Percentiles rank a stretch among this genome's conserved stretches.
phyloP scores from a whole-genome alignment of 805 yeast genomes.

The Candida xyloterini region DNA sequence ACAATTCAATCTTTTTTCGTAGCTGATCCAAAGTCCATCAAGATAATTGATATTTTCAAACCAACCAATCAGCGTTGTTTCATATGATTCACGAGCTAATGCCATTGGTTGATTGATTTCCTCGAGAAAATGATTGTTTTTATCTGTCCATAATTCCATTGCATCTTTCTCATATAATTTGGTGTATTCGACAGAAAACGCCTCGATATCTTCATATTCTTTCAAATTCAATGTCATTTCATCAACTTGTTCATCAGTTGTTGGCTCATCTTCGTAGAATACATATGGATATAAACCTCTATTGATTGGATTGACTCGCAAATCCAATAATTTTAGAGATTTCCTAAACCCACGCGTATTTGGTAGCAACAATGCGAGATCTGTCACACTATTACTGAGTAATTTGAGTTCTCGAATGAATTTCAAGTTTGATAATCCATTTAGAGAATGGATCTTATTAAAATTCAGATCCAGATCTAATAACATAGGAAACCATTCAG shows the following conservation, averaged over 20 bases:
- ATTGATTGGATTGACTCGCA: constrained; percentile 49
- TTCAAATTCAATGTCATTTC: constrained; percentile 40
- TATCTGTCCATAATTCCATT: constrained; percentile 39
- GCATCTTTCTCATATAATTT: constrained; percentile 35
- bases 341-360: constrained; percentile 31
- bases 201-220: constrained; percentile 50
- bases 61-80: constrained; percentile 26
- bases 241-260: constrained; percentile 21
- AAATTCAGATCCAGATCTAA: constrained; percentile 49
- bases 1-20: constrained; percentile 8
- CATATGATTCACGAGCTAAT: constrained; percentile 13
- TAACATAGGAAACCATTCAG: constrained; percentile 43
- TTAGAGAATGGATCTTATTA: constrained; percentile 39
- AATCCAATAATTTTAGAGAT: constrained; percentile 40
- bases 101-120: constrained; percentile 2
- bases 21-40: constrained; percentile 27
- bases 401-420: constrained; percentile 40
- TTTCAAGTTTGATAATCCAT: constrained; percentile 34
- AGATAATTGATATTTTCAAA: constrained; percentile 26
- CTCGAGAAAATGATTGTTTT: constrained; percentile 30
- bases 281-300: constrained; percentile 50
- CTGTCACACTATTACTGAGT: constrained; percentile 44
- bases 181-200: constrained; percentile 45
- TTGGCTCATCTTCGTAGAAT: constrained; percentile 40
- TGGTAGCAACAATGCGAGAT: constrained; percentile 33